These are phyloP conservation scores for Apiospora hydei DNA, from an alignment of 2,329 filamentous ascomycete genomes.

Conservation along the genomic window DNA sequence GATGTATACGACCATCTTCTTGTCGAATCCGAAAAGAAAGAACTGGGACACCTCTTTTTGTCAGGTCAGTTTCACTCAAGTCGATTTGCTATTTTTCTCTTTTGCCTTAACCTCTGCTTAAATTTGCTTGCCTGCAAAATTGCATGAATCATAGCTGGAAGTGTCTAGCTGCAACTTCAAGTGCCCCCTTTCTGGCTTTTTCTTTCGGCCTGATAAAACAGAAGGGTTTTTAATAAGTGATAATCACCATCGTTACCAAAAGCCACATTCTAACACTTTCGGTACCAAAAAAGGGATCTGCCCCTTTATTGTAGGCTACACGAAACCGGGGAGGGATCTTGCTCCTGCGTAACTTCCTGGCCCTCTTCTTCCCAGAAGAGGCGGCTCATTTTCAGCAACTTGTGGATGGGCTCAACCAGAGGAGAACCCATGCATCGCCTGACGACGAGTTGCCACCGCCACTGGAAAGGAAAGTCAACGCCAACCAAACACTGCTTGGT, in stretches of 20 bases:
- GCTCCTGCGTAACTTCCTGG: background rate
- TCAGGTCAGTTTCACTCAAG: background rate
- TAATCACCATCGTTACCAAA: too few species aligned
- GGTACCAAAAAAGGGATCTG: background rate
- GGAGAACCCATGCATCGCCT: too few species aligned
- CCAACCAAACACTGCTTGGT: background rate
- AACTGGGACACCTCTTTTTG: background rate
- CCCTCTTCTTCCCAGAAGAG: background rate
- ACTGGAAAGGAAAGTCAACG: background rate
- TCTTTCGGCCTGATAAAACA: too few species aligned
- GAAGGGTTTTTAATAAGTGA: too few species aligned
- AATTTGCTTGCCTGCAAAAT: too few species aligned
- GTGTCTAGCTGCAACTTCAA: too few species aligned
- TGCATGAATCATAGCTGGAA: too few species aligned
- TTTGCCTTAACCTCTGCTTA: too few species aligned
- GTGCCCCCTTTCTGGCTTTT: too few species aligned
- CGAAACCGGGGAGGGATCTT: background rate
- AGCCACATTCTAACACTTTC: background rate
- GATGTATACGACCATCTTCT: background rate
- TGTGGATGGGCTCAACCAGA: background rate
- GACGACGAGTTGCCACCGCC: background rate
- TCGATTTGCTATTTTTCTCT: too few species aligned
- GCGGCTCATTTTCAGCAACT: background rate
- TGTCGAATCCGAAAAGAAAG: background rate
- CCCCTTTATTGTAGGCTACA: background rate